phyloP scores from a whole-genome alignment of 495 filamentous ascomycete genomes.

The Entonaema liquescens region DNA sequence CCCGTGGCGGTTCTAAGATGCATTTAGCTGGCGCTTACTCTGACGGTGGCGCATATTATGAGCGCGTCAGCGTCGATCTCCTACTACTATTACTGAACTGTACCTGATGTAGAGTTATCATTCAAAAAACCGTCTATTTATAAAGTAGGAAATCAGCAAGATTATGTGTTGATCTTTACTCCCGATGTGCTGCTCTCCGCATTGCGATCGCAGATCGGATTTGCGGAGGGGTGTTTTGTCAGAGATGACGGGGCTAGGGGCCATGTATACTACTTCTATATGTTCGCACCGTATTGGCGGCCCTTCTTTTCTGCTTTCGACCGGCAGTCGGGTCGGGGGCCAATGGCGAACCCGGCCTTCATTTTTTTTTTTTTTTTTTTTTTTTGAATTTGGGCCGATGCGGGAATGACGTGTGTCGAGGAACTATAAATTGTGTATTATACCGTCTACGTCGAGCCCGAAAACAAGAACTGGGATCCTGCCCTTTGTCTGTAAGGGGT shows the following conservation, averaged over 20 bases:
- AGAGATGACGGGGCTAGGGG: neutral
- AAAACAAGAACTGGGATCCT: slow-evolving; percentile 11
- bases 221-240: slow-evolving; percentile 20
- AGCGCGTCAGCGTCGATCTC: neutral
- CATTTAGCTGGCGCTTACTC: neutral
- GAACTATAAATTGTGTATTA: slow-evolving; percentile 31
- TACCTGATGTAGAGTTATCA: neutral
- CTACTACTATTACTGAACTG: too few species aligned
- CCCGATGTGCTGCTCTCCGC: slow-evolving; percentile 8
- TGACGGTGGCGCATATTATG: neutral
- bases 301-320: too few species aligned
- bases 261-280: too few species aligned
- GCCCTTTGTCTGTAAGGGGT: neutral
- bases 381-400: neutral
- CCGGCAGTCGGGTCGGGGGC: slow-evolving; percentile 18
- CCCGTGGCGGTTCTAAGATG: neutral
- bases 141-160: neutral
- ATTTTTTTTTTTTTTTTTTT: neutral
- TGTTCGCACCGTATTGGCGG: neutral
- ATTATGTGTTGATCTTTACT: neutral
- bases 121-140: neutral
- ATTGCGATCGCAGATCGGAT: slow-evolving; percentile 22
- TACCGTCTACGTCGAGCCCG: slow-evolving; percentile 4
- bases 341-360: too few species aligned
- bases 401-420: slow-evolving; percentile 22